Evolutionary conservation across 2,329 filamentous ascomycete species (phyloP).

Genomic region (Fusarium sp.): DNA sequence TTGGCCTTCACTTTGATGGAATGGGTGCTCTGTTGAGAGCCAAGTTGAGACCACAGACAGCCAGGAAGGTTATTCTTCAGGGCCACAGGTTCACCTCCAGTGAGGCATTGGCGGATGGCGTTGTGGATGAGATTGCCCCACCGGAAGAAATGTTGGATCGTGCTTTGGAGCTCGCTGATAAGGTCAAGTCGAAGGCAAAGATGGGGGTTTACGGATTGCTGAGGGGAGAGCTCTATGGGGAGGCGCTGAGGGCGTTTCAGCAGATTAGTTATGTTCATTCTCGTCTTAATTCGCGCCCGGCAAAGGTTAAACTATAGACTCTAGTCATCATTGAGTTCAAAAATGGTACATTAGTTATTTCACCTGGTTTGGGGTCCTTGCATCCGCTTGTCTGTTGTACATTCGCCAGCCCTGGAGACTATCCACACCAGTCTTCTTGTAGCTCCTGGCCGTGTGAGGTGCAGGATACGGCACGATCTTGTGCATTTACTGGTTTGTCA

Average conservation of each 20-base stretch:
- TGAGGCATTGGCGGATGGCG: neutral
- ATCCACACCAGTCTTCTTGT: too few species aligned
- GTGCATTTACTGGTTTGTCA: too few species aligned
- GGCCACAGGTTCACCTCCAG: constrained; percentile 1
- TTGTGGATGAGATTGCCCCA: neutral
- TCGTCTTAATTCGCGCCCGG: constrained; percentile 1
- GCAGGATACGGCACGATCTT: too few species aligned
- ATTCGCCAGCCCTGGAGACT: neutral
- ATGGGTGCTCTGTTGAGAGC: constrained; percentile 4
- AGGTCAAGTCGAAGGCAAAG: constrained; percentile 2
- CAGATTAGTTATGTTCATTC: constrained; percentile 12
- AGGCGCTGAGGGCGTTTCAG: constrained; percentile 2
- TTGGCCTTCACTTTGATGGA: constrained; percentile 1
- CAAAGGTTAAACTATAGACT: neutral
- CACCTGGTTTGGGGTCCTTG: neutral
- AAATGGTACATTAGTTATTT: neutral
- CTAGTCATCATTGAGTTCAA: too few species aligned
- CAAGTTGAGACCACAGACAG: neutral
- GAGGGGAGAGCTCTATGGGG: neutral
- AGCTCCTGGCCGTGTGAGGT: too few species aligned
- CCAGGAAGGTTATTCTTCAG: neutral
- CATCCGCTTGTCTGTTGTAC: neutral
- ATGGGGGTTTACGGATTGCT: constrained; percentile 6
- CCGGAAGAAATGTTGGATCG: neutral
- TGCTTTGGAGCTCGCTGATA: neutral